Evolutionary conservation across 768 basidiomycete genomes (phyloP).

Genomic region (Floccularia luteovirens): DNA sequence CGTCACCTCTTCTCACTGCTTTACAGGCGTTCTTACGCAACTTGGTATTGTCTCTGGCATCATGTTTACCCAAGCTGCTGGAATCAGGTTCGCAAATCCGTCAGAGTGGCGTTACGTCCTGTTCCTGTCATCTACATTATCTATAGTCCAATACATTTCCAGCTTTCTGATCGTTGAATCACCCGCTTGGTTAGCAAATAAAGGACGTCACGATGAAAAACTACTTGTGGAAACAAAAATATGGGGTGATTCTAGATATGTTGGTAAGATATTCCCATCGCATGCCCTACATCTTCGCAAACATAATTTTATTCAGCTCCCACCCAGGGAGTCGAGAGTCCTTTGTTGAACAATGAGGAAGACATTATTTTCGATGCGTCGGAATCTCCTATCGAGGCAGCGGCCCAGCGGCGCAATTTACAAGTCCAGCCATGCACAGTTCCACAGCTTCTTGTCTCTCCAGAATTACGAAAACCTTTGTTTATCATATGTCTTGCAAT

Average conservation of each 20-base stretch:
- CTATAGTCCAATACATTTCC: conserved; percentile 47
- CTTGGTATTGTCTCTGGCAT: conserved; percentile 81
- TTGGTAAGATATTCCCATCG: not conserved
- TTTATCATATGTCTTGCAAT: conserved; percentile 63
- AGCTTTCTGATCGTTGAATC: conserved; percentile 59
- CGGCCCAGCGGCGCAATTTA: too few species aligned
- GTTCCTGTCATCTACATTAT: conserved; percentile 49
- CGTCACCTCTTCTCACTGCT: not conserved
- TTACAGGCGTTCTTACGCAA: conserved; percentile 70
- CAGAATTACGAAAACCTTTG: conserved; percentile 55
- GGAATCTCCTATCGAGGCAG: too few species aligned
- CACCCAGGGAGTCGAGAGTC: conserved; percentile 24
- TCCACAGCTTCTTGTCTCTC: conserved; percentile 39
- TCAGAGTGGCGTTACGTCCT: conserved; percentile 68
- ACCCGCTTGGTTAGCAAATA: conserved; percentile 55
- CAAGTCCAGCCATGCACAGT: conserved; percentile 48
- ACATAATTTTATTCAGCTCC: conserved; percentile 1
- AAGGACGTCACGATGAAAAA: conserved; percentile 41
- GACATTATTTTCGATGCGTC: conserved; percentile 13
- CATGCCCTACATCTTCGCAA: not conserved
- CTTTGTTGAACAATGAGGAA: conserved; percentile 28
- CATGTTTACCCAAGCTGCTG: conserved; percentile 77
- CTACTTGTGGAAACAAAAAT: conserved; percentile 38
- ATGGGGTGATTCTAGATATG: conserved; percentile 38
- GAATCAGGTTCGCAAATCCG: conserved; percentile 63